phyloP scores from a whole-genome alignment of 228 moss, liverwort and hornwort genomes.

The Sphagnum fallax region DNA sequence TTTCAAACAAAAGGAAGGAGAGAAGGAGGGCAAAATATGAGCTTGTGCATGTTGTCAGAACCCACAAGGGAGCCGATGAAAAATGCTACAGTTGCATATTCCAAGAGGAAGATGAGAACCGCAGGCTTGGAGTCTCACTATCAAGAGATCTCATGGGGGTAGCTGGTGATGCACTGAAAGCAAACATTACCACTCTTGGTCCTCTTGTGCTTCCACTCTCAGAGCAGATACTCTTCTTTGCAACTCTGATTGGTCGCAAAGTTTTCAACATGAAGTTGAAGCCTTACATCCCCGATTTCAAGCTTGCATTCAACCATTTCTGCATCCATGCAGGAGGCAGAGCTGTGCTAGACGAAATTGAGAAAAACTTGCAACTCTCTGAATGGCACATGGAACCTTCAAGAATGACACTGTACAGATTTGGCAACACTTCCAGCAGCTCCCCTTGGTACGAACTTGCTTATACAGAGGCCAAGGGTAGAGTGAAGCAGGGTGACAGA shows the following conservation, averaged over 20 bases:
- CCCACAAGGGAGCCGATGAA: slow-evolving; percentile 45
- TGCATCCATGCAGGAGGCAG: slow-evolving; percentile 44
- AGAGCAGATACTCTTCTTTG: slow-evolving; percentile 50
- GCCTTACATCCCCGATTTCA: slow-evolving; percentile 51
- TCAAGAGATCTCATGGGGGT: slow-evolving; percentile 44
- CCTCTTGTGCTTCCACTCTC: slow-evolving; percentile 42
- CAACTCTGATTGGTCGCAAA: slow-evolving; percentile 26
- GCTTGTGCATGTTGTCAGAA: slow-evolving; percentile 41
- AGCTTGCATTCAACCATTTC: slow-evolving; percentile 43
- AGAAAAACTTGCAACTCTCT: slow-evolving; percentile 28
- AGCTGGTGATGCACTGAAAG: slow-evolving; percentile 42
- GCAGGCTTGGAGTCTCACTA: slow-evolving; percentile 23
- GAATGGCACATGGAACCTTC: slow-evolving; percentile 60
- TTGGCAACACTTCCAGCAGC: slow-evolving; percentile 47
- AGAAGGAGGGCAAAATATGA: slow-evolving; percentile 25
- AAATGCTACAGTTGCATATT: slow-evolving; percentile 32
- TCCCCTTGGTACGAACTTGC: slow-evolving; percentile 48
- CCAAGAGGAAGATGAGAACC: slow-evolving; percentile 31
- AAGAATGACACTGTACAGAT: slow-evolving; percentile 43
- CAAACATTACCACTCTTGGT: slow-evolving; percentile 42
- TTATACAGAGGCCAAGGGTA: slow-evolving; percentile 33
- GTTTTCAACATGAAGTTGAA: slow-evolving; percentile 30
- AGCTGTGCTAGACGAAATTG: slow-evolving; percentile 38
- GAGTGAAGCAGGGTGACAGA: slow-evolving; percentile 35
- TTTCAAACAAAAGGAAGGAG: slow-evolving; percentile 27